Base-by-base conservation (phyloP, 129 eudicot species). In the Scalesia atractyloides region DNA sequence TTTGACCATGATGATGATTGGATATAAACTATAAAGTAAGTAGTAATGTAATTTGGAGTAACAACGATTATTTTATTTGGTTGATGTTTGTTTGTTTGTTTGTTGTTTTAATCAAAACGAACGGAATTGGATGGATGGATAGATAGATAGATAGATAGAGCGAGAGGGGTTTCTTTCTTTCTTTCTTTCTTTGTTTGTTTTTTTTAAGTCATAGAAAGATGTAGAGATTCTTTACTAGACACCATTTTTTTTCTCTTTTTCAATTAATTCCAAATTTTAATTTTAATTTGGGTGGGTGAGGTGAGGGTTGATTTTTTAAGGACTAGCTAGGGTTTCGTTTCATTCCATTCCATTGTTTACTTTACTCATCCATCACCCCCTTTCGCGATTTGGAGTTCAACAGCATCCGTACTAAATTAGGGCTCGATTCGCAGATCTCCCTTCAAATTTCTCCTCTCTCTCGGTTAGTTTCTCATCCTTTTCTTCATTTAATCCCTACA, bases 301-400 rank as follows among this genome's bases (percentile, higher is more conserved):
- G 86, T 74, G 53, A 76, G 81, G 85, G 81, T 76, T 52, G 80
- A 79, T 73, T 73, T 78, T 76, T 80, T 76, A 80, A 36, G 53
- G 73, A 34, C 24, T 53, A 70, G 34, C 81, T 85, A 88, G 91
- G 91, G 91, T 81, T 88, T 83, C 81, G 70, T 63, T 37, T 5
- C 43, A 36, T 36, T 36, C 41, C 41, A 39, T 88, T 83, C 80
- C 65, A 70, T 67, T 64, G 73, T 76, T 81, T 73, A 80, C 90
- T 72, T 74, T 63, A 63, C 66, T 80, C 78, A 44, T 74, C 56
- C n/a, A 72, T 79, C 66, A n/a, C 34, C 80, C 68, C 64, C 82
- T 67, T 66, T 66, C 75, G 74, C 73, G 58, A 79, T 79, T 78
- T 73, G 64, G 70, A 62, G 53, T 72, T 77, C 63, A 30, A 30